Evolutionary conservation across 2,329 filamentous ascomycete species (phyloP).

Genomic region (Colletotrichum magnum): DNA sequence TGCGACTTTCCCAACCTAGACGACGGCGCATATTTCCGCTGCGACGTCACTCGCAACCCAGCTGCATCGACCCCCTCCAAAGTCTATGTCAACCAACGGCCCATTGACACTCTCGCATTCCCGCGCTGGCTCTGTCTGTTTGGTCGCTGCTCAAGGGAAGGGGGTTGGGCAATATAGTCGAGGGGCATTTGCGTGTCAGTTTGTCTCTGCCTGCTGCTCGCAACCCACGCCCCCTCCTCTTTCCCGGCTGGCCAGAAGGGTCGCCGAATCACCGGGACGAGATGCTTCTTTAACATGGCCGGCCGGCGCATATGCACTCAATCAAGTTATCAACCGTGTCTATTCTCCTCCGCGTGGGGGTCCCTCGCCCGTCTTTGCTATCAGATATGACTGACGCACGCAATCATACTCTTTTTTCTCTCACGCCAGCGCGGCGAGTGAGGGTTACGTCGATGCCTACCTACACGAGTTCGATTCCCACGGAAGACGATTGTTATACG

Average conservation of each 20-base stretch:
- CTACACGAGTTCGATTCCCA: neutral
- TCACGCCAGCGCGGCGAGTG: conserved; percentile 28
- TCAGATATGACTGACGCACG: conserved; percentile 17
- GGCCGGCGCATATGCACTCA: conserved; percentile 23
- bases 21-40: conserved; percentile 7
- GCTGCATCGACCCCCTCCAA: conserved; percentile 20
- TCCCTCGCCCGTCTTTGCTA: neutral
- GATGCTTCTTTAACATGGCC: neutral
- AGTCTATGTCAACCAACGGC: neutral
- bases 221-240: neutral
- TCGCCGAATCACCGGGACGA: conserved; percentile 11
- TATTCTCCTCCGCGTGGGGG: conserved; percentile 31
- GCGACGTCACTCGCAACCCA: conserved; percentile 7
- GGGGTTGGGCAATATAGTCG: conserved; percentile 4
- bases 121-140: conserved; percentile 6
- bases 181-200: conserved; percentile 23
- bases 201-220: conserved; percentile 16
- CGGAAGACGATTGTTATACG: neutral
- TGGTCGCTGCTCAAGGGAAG: neutral
- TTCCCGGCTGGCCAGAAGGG: conserved; percentile 3
- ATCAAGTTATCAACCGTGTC: neutral
- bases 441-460: conserved; percentile 24
- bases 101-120: conserved; percentile 25
- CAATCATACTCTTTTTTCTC: neutral
- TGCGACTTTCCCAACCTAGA: conserved; percentile 22